phyloP scores from a whole-genome alignment of 2,329 filamentous ascomycete species.

The Fonsecaea nubica region DNA sequence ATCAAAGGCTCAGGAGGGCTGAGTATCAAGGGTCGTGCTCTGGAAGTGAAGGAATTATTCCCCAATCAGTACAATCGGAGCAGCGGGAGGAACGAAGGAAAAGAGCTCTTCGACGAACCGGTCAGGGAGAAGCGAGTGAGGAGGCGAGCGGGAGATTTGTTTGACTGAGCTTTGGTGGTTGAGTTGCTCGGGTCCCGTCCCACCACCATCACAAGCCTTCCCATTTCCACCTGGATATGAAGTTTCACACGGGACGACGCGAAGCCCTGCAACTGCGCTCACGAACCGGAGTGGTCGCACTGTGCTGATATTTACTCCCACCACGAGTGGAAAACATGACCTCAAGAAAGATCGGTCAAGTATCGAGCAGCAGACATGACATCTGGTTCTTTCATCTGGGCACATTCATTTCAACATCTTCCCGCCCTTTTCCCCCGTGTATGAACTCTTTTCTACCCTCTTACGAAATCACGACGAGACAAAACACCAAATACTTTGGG shows the following conservation, averaged over 20 bases:
- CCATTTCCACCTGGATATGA: not conserved
- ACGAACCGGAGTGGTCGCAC: not conserved
- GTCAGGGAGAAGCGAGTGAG: conserved; percentile 58
- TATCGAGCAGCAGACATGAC: too few relatives aligned
- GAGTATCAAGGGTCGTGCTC: conserved; percentile 72
- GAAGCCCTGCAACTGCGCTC: not conserved
- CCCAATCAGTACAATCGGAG: conserved; percentile 60
- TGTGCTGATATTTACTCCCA: not conserved
- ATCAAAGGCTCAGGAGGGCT: conserved; percentile 57
- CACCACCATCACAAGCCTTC: not conserved
- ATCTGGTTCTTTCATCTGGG: too few relatives aligned
- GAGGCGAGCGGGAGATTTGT: conserved; percentile 75
- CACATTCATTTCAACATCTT: too few relatives aligned
- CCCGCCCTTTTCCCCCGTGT: too few relatives aligned
- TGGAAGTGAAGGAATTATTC: conserved; percentile 69
- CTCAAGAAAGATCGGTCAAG: too few relatives aligned
- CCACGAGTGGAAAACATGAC: too few relatives aligned
- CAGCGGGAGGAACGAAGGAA: conserved; percentile 61
- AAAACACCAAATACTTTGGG: too few relatives aligned
- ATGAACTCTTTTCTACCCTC: too few relatives aligned
- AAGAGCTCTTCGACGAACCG: conserved; percentile 71
- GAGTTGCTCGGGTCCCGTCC: not conserved
- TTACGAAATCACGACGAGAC: too few relatives aligned
- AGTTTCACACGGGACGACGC: not conserved
- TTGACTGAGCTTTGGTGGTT: conserved; percentile 57